Evolutionary conservation across 2,329 filamentous ascomycete species (phyloP), one percentile per base, ranked within the genome.

Genomic region (Aspergillus terreus): DNA sequence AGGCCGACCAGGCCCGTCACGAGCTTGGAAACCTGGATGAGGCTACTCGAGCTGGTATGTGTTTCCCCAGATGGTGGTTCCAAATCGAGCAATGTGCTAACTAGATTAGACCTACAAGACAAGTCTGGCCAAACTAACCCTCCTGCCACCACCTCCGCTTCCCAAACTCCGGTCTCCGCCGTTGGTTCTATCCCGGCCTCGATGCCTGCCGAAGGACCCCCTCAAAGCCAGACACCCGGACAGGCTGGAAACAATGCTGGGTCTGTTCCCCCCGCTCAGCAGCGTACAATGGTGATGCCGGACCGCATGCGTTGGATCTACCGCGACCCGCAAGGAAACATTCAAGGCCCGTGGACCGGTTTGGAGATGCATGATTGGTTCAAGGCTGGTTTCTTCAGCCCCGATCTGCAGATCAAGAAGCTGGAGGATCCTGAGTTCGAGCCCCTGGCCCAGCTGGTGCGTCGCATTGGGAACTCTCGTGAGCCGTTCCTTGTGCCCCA

Each of bases 291-390:
- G 92, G 92, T 99, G 4, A 97, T 99, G 94, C 94, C 94, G 2
- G 94, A 99, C 70, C 82, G 95, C 12, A 99, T 99, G 91, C 82
- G 92, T 63, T 99, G 94, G 94, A 92, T 96, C 15, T 99, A 99
- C 68, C 85, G 95, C 47, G 94, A 99, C 67, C 94, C 94, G 4
- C 90, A 95, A 67, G 91, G 91, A 19, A 87, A 90, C 56, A 86
- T 90, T 5, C 94, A 99, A 67, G 94, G 94, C 0, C 94, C 94
- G 0, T 99, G 94, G 74, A 96, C 91, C 36, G 94, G 94, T 1
- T 76, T 99, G 46, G 94, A 99, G 72, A 99, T 99, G 94, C 95
- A 99, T 61, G 95, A 99, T 63, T 99, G 94, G 94, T 99, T 97
- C 75, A 97, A 97, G 70, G 92, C 92, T 35, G 92, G 92, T 43